phyloP scores from a whole-genome alignment of 2,329 filamentous ascomycete genomes.

The Thielaviopsis euricoi region DNA sequence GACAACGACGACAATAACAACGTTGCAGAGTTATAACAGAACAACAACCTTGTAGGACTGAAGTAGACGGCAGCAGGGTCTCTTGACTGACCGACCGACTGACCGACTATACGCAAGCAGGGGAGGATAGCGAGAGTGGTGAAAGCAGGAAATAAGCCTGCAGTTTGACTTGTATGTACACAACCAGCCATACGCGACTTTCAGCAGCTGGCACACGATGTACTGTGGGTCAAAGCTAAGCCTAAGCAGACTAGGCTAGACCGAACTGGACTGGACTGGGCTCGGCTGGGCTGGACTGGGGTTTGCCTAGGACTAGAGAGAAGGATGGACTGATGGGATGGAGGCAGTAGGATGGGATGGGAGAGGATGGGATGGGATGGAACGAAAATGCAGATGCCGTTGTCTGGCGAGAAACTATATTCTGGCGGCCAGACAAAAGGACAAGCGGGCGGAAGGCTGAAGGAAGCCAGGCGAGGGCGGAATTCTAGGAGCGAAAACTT shows the following conservation, averaged over 20 bases:
- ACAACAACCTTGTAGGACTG: background rate
- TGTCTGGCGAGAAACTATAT: too few relatives aligned
- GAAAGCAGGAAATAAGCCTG: background rate
- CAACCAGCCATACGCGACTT: too few relatives aligned
- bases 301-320: too few relatives aligned
- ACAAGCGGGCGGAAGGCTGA: slow-evolving; percentile 8
- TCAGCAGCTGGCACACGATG: too few relatives aligned
- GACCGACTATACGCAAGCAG: slow-evolving; percentile 18
- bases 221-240: too few relatives aligned
- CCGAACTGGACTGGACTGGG: too few relatives aligned
- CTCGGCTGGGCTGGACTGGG: too few relatives aligned
- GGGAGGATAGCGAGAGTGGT: slow-evolving; percentile 28
- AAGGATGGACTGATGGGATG: background rate
- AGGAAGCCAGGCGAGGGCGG: too few relatives aligned
- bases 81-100: background rate
- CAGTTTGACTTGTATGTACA: slow-evolving; percentile 26
- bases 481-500: too few relatives aligned
- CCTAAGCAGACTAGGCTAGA: too few relatives aligned
- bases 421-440: too few relatives aligned
- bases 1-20: background rate
- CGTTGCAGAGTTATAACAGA: background rate
- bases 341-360: background rate
- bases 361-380: background rate
- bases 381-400: background rate
- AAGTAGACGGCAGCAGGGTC: too few relatives aligned